Percentiles rank a stretch among this genome's conserved stretches.
Evolutionary conservation across 208 protist genomes (phyloP).

Genomic region (Zelonia costaricensis): DNA sequence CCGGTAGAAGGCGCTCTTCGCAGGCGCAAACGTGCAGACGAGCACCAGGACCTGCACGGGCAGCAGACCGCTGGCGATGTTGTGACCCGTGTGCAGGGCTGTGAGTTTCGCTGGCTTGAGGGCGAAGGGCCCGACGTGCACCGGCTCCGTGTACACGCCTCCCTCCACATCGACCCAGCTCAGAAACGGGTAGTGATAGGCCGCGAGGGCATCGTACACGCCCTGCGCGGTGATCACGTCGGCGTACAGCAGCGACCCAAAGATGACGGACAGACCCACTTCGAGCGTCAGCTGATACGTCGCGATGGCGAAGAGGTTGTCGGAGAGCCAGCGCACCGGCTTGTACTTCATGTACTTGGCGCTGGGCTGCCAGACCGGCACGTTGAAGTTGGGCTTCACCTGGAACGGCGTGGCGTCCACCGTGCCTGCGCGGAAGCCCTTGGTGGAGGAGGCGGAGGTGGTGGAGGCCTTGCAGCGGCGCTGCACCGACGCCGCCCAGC

Average conservation of each 20-base stretch:
- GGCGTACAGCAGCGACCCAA: slow-evolving; percentile 40
- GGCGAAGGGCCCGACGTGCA: slow-evolving; percentile 37
- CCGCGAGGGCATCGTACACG: slow-evolving; percentile 30
- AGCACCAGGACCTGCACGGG: slow-evolving; percentile 64
- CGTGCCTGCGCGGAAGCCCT: slow-evolving; percentile 17
- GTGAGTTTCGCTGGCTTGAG: slow-evolving; percentile 63
- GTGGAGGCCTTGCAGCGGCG: slow-evolving; percentile 16
- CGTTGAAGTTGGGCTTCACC: slow-evolving; percentile 23
- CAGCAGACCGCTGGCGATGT: slow-evolving; percentile 63
- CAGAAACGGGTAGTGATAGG: slow-evolving; percentile 51
- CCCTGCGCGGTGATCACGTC: slow-evolving; percentile 28
- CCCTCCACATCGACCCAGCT: slow-evolving; percentile 50
- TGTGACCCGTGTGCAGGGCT: slow-evolving; percentile 63
- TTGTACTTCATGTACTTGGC: slow-evolving; percentile 40
- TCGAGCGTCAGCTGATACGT: slow-evolving; percentile 74
- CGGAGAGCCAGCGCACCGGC: slow-evolving; percentile 46
- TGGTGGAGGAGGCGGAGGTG: slow-evolving; percentile 6
- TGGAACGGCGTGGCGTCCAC: slow-evolving; percentile 21
- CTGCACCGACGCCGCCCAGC: slow-evolving; percentile 3
- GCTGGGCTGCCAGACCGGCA: slow-evolving; percentile 40
- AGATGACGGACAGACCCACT: slow-evolving; percentile 40
- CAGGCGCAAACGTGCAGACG: slow-evolving; percentile 37
- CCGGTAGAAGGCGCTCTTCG: slow-evolving; percentile 20
- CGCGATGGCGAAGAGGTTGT: slow-evolving; percentile 60
- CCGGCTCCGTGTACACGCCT: slow-evolving; percentile 40